phyloP scores from a whole-genome alignment of 2,329 filamentous ascomycete species.

The Drechslerella coelobrocha region DNA sequence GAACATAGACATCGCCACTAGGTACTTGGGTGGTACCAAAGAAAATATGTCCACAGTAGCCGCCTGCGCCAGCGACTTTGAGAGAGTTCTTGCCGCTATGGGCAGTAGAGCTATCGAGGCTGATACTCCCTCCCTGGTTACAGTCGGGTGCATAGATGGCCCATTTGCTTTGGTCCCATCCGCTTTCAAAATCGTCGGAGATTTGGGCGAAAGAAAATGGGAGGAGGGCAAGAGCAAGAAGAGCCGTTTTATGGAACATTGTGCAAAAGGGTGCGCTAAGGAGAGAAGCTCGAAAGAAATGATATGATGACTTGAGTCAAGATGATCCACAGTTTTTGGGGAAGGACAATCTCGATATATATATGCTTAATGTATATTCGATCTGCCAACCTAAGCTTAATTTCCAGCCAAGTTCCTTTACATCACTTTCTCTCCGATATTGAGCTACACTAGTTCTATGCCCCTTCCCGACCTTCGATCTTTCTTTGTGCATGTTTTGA shows the following conservation, averaged over 20 bases:
- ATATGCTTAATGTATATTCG: too few relatives aligned
- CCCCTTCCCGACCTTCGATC: conserved; percentile 3
- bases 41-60: conserved; percentile 68
- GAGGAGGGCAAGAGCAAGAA: conserved; percentile 61
- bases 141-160: conserved; percentile 68
- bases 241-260: conserved; percentile 61
- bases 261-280: conserved; percentile 49
- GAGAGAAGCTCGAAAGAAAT: conserved; percentile 18
- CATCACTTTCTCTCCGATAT: conserved; percentile 52
- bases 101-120: conserved; percentile 65
- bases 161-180: conserved; percentile 67
- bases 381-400: too few relatives aligned
- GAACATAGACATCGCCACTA: conserved; percentile 66
- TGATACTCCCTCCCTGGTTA: conserved; percentile 66
- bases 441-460: not conserved
- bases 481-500: conserved; percentile 16
- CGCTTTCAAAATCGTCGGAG: conserved; percentile 66
- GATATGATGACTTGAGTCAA: conserved; percentile 15
- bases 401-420: too few relatives aligned
- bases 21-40: conserved; percentile 67
- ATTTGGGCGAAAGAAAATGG: conserved; percentile 64
- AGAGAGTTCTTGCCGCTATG: conserved; percentile 67
- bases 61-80: conserved; percentile 64
- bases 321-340: too few relatives aligned
- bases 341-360: too few relatives aligned